Percentiles rank a stretch among this genome's conserved stretches.
These are phyloP conservation scores for Neoarthrinium moseri DNA, from an alignment of 2,329 filamentous ascomycete genomes.

Conservation along the genomic window DNA sequence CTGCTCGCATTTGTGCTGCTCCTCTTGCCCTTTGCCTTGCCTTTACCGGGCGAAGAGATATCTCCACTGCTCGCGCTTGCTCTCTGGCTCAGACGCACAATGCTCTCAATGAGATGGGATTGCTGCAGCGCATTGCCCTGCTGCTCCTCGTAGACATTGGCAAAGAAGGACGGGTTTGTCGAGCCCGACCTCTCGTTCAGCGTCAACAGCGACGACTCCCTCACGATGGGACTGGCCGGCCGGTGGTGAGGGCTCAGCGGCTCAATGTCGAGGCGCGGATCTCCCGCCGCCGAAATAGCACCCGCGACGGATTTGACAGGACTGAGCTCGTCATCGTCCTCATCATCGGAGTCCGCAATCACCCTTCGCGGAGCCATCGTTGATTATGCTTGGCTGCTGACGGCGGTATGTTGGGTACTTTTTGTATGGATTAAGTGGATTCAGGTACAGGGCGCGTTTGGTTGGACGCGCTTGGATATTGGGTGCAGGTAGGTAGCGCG, in stretches of 20 bases:
- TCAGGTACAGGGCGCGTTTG: neutral
- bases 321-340: constrained; percentile 21
- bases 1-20: constrained; percentile 18
- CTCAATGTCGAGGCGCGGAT: constrained; percentile 22
- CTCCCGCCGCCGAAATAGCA: constrained; percentile 7
- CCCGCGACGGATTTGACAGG: constrained; percentile 13
- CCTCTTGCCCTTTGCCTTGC: constrained; percentile 15
- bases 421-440: neutral
- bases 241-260: constrained; percentile 24
- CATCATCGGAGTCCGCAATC: constrained; percentile 33
- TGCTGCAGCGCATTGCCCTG: constrained; percentile 23
- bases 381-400: too few species aligned
- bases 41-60: constrained; percentile 22
- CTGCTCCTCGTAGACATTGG: constrained; percentile 22
- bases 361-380: constrained; percentile 25
- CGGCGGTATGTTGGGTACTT: neutral
- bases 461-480: neutral
- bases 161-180: constrained; percentile 28
- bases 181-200: constrained; percentile 17
- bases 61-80: constrained; percentile 28
- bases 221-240: constrained; percentile 13
- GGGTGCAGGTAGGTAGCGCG: neutral
- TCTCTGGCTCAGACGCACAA: constrained; percentile 30
- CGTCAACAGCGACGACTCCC: neutral
- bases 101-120: constrained; percentile 28